phyloP scores from a whole-genome alignment of 2,329 filamentous ascomycete genomes.

The Botryotinia convoluta region DNA sequence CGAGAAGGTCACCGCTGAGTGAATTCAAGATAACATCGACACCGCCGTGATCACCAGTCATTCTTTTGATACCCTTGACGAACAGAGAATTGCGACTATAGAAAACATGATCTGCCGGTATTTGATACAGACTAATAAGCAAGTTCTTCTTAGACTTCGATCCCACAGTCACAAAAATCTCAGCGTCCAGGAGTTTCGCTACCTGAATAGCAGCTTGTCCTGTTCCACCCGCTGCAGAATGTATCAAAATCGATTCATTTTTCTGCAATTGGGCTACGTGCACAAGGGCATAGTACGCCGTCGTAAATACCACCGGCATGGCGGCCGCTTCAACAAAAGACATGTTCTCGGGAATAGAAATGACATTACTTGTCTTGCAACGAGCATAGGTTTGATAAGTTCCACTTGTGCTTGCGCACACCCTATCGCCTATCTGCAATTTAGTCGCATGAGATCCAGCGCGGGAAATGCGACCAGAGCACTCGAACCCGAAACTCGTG shows the following conservation, averaged over 20 bases:
- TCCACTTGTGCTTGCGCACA: constrained; percentile 18
- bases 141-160: constrained; percentile 31
- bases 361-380: neutral
- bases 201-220: constrained; percentile 39
- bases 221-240: constrained; percentile 36
- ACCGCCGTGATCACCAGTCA: neutral
- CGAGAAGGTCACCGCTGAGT: neutral
- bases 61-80: neutral
- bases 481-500: neutral
- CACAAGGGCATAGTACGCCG: constrained; percentile 28
- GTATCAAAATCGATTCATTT: constrained; percentile 38
- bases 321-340: constrained; percentile 22
- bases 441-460: neutral
- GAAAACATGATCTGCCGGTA: neutral
- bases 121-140: constrained; percentile 1
- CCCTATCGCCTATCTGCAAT: neutral
- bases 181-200: constrained; percentile 29
- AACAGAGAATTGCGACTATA: constrained; percentile 6
- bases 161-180: constrained; percentile 37
- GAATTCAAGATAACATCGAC: constrained; percentile 13
- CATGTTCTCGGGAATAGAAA: neutral
- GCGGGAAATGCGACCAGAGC: neutral
- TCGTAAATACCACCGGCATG: constrained; percentile 24
- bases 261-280: constrained; percentile 23
- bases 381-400: constrained; percentile 2